Evolutionary conservation across 305 asterid genomes (phyloP).

Genomic region (Lippia alba): DNA sequence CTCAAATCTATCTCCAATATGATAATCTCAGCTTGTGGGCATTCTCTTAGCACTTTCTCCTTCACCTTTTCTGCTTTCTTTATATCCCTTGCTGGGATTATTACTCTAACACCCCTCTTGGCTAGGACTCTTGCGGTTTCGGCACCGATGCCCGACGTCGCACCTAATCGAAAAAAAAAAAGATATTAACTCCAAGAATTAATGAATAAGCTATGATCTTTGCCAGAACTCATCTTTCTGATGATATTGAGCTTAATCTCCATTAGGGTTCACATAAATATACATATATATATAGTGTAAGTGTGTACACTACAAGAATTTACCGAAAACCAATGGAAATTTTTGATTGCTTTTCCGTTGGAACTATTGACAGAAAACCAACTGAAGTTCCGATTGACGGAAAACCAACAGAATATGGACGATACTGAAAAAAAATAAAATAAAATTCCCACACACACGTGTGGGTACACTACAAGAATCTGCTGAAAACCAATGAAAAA

Average conservation of each 20-base stretch:
- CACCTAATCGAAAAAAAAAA: constrained; percentile 49
- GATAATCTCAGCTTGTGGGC: constrained; percentile 66
- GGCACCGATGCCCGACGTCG: constrained; percentile 92
- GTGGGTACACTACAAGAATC: too few relatives aligned
- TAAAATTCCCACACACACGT: too few relatives aligned
- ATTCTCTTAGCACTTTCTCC: constrained; percentile 59
- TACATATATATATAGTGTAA: background rate
- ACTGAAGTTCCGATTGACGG: too few relatives aligned
- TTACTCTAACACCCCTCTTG: constrained; percentile 76
- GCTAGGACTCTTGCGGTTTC: constrained; percentile 92
- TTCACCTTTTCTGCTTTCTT: constrained; percentile 72
- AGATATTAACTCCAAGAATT: background rate
- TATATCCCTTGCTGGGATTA: constrained; percentile 83
- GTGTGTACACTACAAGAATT: background rate
- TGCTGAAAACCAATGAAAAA: too few relatives aligned
- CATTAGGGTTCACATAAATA: too few relatives aligned
- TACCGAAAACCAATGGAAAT: too few relatives aligned
- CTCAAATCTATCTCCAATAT: constrained; percentile 86
- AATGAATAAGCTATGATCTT: background rate
- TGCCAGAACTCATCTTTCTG: too few relatives aligned
- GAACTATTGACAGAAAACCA: too few relatives aligned
- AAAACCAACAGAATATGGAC: too few relatives aligned
- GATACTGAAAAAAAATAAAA: too few relatives aligned
- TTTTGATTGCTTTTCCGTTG: too few relatives aligned
- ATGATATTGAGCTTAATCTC: too few relatives aligned